phyloP scores from a whole-genome alignment of 2,329 filamentous ascomycete genomes.

The Neopestalotiopsis sp. region DNA sequence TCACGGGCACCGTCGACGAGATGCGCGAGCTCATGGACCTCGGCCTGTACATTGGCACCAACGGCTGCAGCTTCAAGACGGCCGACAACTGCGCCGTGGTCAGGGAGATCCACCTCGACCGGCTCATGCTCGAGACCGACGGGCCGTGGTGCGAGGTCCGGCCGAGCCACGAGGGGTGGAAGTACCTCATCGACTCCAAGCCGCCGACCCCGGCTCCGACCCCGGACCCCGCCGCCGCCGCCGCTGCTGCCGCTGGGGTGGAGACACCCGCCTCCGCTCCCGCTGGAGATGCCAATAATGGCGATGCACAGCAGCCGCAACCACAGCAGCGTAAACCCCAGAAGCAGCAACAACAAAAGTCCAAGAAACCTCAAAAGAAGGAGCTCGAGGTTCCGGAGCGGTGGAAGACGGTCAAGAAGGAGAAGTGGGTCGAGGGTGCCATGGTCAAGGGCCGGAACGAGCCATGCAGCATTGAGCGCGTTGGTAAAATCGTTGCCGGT shows the following conservation, averaged over 20 bases:
- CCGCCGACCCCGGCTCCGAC: constrained; percentile 17
- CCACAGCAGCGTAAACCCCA: constrained; percentile 20
- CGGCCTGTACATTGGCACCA: constrained; percentile 91
- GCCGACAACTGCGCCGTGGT: constrained; percentile 89
- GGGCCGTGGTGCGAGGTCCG: constrained; percentile 98
- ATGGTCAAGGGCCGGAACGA: constrained; percentile 98
- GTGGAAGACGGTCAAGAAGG: constrained; percentile 90
- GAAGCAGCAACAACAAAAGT: constrained; percentile 21
- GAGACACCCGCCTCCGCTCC: background rate
- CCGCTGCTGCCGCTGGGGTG: constrained; percentile 20
- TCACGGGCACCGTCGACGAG: constrained; percentile 86
- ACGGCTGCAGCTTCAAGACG: constrained; percentile 96
- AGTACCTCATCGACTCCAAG: constrained; percentile 58
- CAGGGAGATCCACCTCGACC: constrained; percentile 74
- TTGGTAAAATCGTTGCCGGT: constrained; percentile 86
- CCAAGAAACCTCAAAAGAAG: constrained; percentile 57
- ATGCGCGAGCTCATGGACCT: constrained; percentile 80
- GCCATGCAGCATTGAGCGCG: constrained; percentile 82
- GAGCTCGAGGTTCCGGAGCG: constrained; percentile 71
- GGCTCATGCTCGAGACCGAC: constrained; percentile 94
- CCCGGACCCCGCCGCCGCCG: constrained; percentile 4
- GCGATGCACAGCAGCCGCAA: constrained; percentile 24
- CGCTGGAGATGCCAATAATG: constrained; percentile 7
- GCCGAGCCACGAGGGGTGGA: constrained; percentile 83
- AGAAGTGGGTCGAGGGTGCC: constrained; percentile 84